phyloP scores from a whole-genome alignment of 2,329 filamentous ascomycete genomes.

The Sarocladium oryzae region DNA sequence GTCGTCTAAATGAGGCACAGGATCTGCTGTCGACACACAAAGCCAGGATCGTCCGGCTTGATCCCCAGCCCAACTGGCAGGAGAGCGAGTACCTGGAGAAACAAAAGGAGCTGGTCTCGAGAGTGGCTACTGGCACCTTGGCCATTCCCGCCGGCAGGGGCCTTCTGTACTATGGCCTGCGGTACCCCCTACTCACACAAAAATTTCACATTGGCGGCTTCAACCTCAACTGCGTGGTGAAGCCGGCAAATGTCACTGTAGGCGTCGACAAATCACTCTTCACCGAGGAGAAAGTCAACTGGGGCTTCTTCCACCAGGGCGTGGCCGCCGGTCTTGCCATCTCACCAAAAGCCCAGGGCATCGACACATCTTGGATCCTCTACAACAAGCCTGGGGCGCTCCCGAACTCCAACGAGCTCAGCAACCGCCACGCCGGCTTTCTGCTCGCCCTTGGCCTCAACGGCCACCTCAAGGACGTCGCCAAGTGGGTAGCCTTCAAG shows the following conservation, averaged over 20 bases:
- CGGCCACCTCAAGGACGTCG: conserved; percentile 86
- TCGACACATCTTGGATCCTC: conserved; percentile 97
- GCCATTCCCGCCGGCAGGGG: conserved; percentile 83
- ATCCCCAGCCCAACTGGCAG: conserved; percentile 67
- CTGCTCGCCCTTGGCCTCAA: conserved; percentile 86
- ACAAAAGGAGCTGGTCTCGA: conserved; percentile 84
- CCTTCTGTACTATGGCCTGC: conserved; percentile 80
- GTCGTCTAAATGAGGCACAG: conserved; percentile 79
- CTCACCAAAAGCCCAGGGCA: conserved; percentile 81
- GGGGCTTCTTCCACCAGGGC: conserved; percentile 97
- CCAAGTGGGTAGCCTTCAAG: conserved; percentile 98
- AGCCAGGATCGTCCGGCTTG: conserved; percentile 70
- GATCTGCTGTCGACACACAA: conserved; percentile 80
- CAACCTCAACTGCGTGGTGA: conserved; percentile 85
- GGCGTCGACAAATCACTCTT: conserved; percentile 85
- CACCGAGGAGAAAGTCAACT: conserved; percentile 93
- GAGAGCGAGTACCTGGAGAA: conserved; percentile 86
- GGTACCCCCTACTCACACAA: conserved; percentile 84
- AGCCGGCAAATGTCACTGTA: conserved; percentile 84
- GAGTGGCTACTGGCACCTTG: conserved; percentile 78
- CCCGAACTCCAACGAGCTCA: conserved; percentile 53
- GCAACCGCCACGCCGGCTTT: conserved; percentile 93
- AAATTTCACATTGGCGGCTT: conserved; percentile 87
- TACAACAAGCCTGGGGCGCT: conserved; percentile 80
- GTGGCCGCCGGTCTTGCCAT: conserved; percentile 90